Base-by-base conservation (phyloP, 2,329 filamentous ascomycete species). In the Chalaropsis thielavioides region DNA sequence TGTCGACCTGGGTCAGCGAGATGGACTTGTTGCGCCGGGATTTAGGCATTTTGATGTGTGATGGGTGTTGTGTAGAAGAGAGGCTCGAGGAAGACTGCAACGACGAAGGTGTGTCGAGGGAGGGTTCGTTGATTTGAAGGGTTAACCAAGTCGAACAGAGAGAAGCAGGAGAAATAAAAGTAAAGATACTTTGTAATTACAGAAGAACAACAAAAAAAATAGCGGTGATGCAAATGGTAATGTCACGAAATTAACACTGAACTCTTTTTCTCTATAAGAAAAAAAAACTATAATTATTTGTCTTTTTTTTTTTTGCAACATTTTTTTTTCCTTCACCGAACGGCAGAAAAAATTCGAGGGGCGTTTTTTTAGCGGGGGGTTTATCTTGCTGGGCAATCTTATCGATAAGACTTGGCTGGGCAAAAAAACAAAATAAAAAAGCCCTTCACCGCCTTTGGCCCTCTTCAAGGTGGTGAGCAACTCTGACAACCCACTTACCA, bases 1-100 rank as follows among this genome's bases (percentile, higher is more conserved):
- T 96, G 76, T 84, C 80, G 72, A 94, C 92, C 80, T 94, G 87
- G 70, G 92, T 91, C 74, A 96, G 84, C 80, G 96, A 88, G 71
- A 95, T 85, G 76, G 95, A 81, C 77, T 87, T 92, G 71, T 88
- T 83, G 77, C 94, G 89, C 82, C 94, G 97, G 69, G 94, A 97
- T 80, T 95, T 92, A 74, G 94, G 94, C 94, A 99, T 99, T 69
- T 72, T 79, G 74, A 54, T 66, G 60, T 62, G 64, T 64, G 67
- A 11, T 10, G 40, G 31, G 62, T 58, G 64, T 59, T 22, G 38
- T 6, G 2, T n/a, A 56, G 41, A 10, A 13, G 15, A 22, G 13
- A 60, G 40, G 15, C 43, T 43, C 13, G 22, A 22, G 54, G 40
- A 13, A 11, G 27, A 51, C 7, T 6, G 15, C 24, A 41, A 19